Evolutionary conservation across 1,139 yeast genomes (phyloP).

Genomic region (Groenewaldozyma auringiensis): DNA sequence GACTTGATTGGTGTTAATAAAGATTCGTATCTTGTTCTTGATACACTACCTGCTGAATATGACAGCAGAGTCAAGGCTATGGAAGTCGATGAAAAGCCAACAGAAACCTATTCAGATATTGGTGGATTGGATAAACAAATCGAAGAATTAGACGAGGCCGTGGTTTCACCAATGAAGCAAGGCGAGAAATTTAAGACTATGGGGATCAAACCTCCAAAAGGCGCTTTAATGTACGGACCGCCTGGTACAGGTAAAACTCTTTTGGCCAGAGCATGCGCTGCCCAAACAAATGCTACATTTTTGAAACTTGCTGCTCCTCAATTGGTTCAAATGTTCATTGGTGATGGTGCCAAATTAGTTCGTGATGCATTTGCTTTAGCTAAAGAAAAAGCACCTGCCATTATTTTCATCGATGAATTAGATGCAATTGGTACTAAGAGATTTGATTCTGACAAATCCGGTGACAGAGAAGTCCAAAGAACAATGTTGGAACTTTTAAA

Average conservation of each 20-base stretch:
- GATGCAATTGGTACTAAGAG: slow-evolving; percentile 99
- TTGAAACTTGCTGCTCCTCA: slow-evolving; percentile 97
- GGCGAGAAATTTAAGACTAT: slow-evolving; percentile 89
- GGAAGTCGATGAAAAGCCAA: slow-evolving; percentile 99
- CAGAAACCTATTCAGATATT: slow-evolving; percentile 92
- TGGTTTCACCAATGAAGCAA: slow-evolving; percentile 96
- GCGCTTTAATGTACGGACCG: slow-evolving; percentile 98
- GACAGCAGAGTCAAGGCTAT: slow-evolving; percentile 97
- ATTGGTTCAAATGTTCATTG: slow-evolving; percentile 97
- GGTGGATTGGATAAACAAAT: slow-evolving; percentile 98
- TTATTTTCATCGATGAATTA: slow-evolving; percentile 92
- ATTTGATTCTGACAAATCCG: slow-evolving; percentile 94
- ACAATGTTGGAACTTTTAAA: slow-evolving; percentile 96
- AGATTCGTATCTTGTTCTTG: slow-evolving; percentile 88
- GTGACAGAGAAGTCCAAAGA: slow-evolving; percentile 98
- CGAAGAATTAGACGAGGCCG: slow-evolving; percentile 96
- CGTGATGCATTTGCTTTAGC: slow-evolving; percentile 99
- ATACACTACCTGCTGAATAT: slow-evolving; percentile 93
- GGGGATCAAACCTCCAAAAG: slow-evolving; percentile 96
- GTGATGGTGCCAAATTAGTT: slow-evolving; percentile 97
- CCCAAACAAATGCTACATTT: slow-evolving; percentile 97
- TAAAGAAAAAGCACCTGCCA: slow-evolving; percentile 96
- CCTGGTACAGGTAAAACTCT: slow-evolving; percentile 99
- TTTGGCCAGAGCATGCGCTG: slow-evolving; percentile 98
- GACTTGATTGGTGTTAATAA: slow-evolving; percentile 97